phyloP scores from a whole-genome alignment of 768 basidiomycete species.

The Leccinum barrowsii region DNA sequence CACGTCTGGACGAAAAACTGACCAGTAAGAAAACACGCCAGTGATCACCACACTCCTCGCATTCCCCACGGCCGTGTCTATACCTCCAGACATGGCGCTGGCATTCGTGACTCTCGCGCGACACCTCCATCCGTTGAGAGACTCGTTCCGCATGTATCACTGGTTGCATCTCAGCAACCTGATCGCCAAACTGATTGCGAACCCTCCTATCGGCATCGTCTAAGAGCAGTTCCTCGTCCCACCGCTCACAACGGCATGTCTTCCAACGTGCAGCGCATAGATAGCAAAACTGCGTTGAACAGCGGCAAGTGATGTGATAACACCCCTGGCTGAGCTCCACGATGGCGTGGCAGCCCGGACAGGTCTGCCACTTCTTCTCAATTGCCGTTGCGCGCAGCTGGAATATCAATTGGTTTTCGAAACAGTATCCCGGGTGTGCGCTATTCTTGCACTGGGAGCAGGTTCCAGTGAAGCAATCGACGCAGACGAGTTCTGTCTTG shows the following conservation, averaged over 20 bases:
- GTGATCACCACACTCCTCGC: slow-evolving; percentile 42
- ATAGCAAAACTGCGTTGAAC: slow-evolving; percentile 57
- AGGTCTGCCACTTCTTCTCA: slow-evolving; percentile 55
- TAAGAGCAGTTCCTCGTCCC: slow-evolving; percentile 51
- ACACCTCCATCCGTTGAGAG: slow-evolving; percentile 25
- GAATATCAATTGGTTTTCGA: slow-evolving; percentile 39
- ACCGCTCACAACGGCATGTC: slow-evolving; percentile 56
- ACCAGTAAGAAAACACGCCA: slow-evolving; percentile 48
- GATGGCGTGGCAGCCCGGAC: slow-evolving; percentile 53
- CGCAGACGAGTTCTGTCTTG: slow-evolving; percentile 33
- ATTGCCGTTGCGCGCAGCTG: slow-evolving; percentile 45
- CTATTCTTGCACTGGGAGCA: slow-evolving; percentile 50
- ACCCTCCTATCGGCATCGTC: slow-evolving; percentile 24
- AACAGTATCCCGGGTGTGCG: slow-evolving; percentile 42
- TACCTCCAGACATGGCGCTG: slow-evolving; percentile 42
- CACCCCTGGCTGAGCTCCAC: slow-evolving; percentile 58
- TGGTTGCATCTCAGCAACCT: slow-evolving; percentile 14
- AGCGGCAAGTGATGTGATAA: slow-evolving; percentile 61
- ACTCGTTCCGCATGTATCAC: slow-evolving; percentile 18
- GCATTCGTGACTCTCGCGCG: slow-evolving; percentile 55
- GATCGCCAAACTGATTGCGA: slow-evolving; percentile 20
- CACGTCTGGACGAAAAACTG: slow-evolving; percentile 11
- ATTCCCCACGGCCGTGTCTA: slow-evolving; percentile 40
- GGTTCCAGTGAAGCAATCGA: slow-evolving; percentile 35
- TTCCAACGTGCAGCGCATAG: slow-evolving; percentile 62